Evolutionary conservation across 768 basidiomycete genomes (phyloP), one percentile per base, ranked within the genome.

Genomic region (Psilocybe azurescens): DNA sequence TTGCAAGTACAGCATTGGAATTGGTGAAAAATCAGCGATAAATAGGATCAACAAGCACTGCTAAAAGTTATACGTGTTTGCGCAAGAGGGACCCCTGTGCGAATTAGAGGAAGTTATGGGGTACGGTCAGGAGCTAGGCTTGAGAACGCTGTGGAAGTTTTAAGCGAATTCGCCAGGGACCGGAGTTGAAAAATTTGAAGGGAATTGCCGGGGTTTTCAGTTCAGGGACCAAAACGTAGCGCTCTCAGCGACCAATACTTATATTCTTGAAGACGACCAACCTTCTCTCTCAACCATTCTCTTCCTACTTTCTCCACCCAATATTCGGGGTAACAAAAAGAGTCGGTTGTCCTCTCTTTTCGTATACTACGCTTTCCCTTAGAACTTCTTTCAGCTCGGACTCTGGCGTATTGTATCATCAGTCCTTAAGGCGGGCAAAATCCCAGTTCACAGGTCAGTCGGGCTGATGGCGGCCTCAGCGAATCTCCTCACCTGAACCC

Each of bases 331-430:
- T 72, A 71, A 76, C 75, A 80, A 58, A 86, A 84, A 86, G 79
- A 83, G 84, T 82, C 65, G 64, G 75, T 70, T 62, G 67, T 61
- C 53, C 52, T 68, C 62, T 65, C 58, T 65, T n/a, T 58, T 52
- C 56, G 64, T 20, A 49, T 69, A 64, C 59, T 51, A n/a, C 66
- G 65, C 62, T 66, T 64, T 67, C 65, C 52, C 55, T 46, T 59
- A 53, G 52, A 53, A 14, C 32, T 50, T 59, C 56, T 53, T 53
- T 54, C 63, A 72, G 73, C 73, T 83, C 80, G 78, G 75, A 72
- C 77, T 72, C 75, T 79, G 82, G 84, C 83, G 76, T 79, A 82
- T 85, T 93, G 91, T 93, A 93, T 73, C 88, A 92, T 81, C 90
- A 91, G 79, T 83, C 84, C 81, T 83, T 81, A 87, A 88, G 87